phyloP scores from a whole-genome alignment of 2,329 filamentous ascomycete species.

The Talaromyces piceae region DNA sequence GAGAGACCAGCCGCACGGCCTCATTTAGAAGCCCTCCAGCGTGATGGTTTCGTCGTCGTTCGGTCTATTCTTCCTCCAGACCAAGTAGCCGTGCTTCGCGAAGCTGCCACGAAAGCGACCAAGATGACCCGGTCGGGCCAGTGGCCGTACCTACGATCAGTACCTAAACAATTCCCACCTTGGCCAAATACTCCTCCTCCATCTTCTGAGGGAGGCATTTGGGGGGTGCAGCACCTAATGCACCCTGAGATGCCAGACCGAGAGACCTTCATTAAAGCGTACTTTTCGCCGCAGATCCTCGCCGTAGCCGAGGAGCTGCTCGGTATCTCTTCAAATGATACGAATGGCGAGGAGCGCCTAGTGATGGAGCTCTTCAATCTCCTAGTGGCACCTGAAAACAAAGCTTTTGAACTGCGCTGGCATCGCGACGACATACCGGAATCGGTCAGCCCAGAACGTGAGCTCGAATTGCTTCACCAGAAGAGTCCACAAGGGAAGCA shows the following conservation, averaged over 20 bases:
- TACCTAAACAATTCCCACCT: constrained; percentile 85
- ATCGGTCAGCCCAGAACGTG: constrained; percentile 57
- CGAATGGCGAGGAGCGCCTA: constrained; percentile 51
- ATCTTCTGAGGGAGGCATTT: constrained; percentile 57
- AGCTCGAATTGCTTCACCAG: constrained; percentile 52
- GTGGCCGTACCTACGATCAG: constrained; percentile 76
- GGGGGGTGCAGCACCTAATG: constrained; percentile 81
- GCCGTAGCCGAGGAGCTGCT: constrained; percentile 59
- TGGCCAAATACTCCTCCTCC: constrained; percentile 55
- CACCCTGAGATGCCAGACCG: constrained; percentile 62
- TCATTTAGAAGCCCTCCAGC: constrained; percentile 51
- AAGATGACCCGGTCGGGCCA: constrained; percentile 57
- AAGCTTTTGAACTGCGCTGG: constrained; percentile 70
- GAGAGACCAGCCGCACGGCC: constrained; percentile 6
- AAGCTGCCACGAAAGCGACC: constrained; percentile 51
- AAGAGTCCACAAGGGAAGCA: constrained; percentile 40
- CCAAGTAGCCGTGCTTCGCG: constrained; percentile 54
- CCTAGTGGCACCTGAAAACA: constrained; percentile 61
- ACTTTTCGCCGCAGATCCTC: constrained; percentile 63
- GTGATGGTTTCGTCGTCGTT: constrained; percentile 70
- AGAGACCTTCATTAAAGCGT: constrained; percentile 56
- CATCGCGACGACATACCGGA: constrained; percentile 75
- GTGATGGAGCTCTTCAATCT: constrained; percentile 88
- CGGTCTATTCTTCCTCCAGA: constrained; percentile 53
- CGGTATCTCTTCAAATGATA: constrained; percentile 27